phyloP scores from a whole-genome alignment of 176 grass and related monocot species.

The Hyparrhenia diplandra region DNA sequence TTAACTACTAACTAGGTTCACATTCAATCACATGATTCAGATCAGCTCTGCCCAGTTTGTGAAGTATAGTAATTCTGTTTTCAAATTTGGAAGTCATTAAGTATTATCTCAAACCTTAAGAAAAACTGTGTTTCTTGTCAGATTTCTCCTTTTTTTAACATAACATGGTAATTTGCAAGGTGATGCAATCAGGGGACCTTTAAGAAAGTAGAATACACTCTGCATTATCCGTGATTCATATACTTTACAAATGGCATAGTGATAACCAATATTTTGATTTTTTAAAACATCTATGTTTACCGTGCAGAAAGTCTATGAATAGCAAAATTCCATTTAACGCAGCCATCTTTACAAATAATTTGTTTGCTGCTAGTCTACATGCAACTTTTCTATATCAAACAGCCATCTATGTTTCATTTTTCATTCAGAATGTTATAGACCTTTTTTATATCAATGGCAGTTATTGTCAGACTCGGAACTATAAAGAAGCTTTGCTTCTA shows the following conservation, averaged over 20 bases:
- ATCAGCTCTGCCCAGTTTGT: neutral
- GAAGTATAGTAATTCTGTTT: neutral
- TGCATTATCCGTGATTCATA: neutral
- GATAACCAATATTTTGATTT: neutral
- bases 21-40: neutral
- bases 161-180: neutral
- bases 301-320: neutral
- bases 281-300: neutral
- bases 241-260: neutral
- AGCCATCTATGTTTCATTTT: too few species aligned
- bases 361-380: neutral
- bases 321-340: neutral
- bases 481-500: conserved; percentile 56
- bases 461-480: conserved; percentile 64
- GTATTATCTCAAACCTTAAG: neutral
- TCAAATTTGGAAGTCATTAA: neutral
- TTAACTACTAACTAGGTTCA: neutral
- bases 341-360: neutral
- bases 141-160: neutral
- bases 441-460: conserved; percentile 44
- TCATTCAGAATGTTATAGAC: neutral
- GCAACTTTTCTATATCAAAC: too few species aligned
- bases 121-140: neutral
- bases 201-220: neutral
- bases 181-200: neutral